phyloP scores from a whole-genome alignment of 257 asterid species.

The Solanum infundibuliforme region DNA sequence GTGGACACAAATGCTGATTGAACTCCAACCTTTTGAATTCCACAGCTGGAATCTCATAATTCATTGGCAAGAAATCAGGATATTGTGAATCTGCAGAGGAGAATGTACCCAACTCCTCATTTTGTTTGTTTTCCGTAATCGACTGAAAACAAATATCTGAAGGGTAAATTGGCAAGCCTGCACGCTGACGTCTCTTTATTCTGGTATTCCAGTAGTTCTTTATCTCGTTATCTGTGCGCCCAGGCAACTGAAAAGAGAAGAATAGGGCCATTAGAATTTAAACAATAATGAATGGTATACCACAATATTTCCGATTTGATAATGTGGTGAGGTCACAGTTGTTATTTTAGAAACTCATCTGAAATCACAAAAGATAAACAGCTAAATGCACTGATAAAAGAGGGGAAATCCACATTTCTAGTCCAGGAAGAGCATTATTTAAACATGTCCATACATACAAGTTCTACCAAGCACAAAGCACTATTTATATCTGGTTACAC shows the following conservation, averaged over 20 bases:
- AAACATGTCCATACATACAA: background rate
- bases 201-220: slow-evolving; percentile 63
- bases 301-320: background rate
- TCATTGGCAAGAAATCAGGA: slow-evolving; percentile 16
- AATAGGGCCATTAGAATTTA: background rate
- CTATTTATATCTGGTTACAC: background rate
- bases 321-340: background rate
- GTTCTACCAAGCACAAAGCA: background rate
- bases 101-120: slow-evolving; percentile 11
- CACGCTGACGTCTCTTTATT: slow-evolving; percentile 45
- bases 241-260: slow-evolving; percentile 35
- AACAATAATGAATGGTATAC: background rate
- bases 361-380: background rate
- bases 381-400: background rate
- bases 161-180: slow-evolving; percentile 55
- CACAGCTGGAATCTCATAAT: slow-evolving; percentile 28
- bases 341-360: background rate
- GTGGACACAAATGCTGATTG: slow-evolving; percentile 17
- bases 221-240: slow-evolving; percentile 59
- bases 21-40: slow-evolving; percentile 26
- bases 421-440: background rate
- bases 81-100: slow-evolving; percentile 12
- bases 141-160: slow-evolving; percentile 23
- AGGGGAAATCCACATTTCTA: background rate
- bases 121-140: slow-evolving; percentile 16